Evolutionary conservation across 176 grass and related monocot species (phyloP), one percentile per base, ranked within the genome.

Genomic region (Triticum dicoccoides): DNA sequence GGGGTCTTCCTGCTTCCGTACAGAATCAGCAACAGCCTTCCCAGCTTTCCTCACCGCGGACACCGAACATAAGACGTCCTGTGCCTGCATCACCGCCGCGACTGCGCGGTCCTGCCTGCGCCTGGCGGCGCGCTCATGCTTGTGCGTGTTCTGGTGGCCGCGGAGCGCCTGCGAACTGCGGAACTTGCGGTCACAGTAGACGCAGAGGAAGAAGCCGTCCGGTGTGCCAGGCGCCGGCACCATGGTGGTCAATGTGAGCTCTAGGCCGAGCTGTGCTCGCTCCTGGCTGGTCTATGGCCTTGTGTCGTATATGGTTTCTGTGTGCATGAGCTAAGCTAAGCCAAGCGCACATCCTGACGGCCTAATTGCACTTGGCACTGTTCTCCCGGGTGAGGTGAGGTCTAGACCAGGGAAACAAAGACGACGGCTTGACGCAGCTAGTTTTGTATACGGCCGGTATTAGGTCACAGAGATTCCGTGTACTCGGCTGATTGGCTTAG

Each of bases 61-160:
- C 39, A 41, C 9, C 39, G 9, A 42, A 10, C 39, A 10, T 42
- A 42, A 2, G 9, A 42, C 39, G 9, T 42, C 39, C 39, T 0
- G 9, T 9, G 39, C 39, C 39, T 10, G 39, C 39, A 2, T 42
- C 9, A 10, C 39, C 0, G 37, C 11, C 11, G 11, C 11, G 11
- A 30, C 76, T 37, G 63, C 34, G 15, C 11, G 23, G 11, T 95
- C 84, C 20, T 81, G 49, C 24, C 89, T 51, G 39, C 81, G 89
- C 79, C 87, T 51, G 81, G 86, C 90, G 92, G 82, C 92, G 51
- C 97, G 79, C 84, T 99, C 94, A 39, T 92, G 82, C 89, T 98
- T 98, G 89, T 98, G 96, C 23, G 93, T 93, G 65, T 98, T 98
- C 87, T 98, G 93, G 83, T 98, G 96, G 44, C 96, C 96, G 5